A percentile compares a stretch with the other conserved stretches of the same genome.
Conservation (phyloP, 2,329 filamentous ascomycete species). For the Aureobasidium subglaciale region DNA sequence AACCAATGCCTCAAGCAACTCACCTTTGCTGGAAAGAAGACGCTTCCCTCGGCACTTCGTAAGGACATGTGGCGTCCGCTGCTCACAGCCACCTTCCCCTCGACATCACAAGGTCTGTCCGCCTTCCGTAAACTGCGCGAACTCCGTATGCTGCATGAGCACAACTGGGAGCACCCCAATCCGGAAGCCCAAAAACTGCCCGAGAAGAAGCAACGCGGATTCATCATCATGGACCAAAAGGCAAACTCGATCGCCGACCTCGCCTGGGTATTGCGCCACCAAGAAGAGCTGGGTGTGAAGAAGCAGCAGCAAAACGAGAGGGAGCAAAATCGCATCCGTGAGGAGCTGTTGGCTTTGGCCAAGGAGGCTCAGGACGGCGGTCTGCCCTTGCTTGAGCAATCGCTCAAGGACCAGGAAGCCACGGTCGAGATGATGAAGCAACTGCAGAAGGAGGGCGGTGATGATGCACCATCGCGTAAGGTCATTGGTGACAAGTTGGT, state of each 20-base stretch:
- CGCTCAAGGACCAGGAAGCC: slow-evolving; percentile 11
- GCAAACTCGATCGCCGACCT: slow-evolving; percentile 56
- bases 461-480: neutral
- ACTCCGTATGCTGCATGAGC: slow-evolving; percentile 52
- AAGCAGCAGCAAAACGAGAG: neutral
- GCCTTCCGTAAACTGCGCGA: slow-evolving; percentile 54
- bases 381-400: neutral
- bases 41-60: slow-evolving; percentile 49
- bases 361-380: slow-evolving; percentile 14
- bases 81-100: slow-evolving; percentile 51
- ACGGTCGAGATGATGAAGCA: neutral
- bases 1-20: slow-evolving; percentile 50
- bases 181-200: slow-evolving; percentile 5
- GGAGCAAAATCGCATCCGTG: slow-evolving; percentile 2
- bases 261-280: slow-evolving; percentile 48
- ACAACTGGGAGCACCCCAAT: slow-evolving; percentile 37
- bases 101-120: slow-evolving; percentile 42
- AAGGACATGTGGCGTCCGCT: slow-evolving; percentile 58
- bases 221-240: slow-evolving; percentile 55
- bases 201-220: slow-evolving; percentile 35
- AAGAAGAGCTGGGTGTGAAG: slow-evolving; percentile 32
- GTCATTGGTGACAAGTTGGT: neutral
- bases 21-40: slow-evolving; percentile 58
- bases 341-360: slow-evolving; percentile 12
- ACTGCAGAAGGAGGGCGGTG: neutral